Base-by-base conservation (phyloP, 805 yeast species). In the Tetrapisispora arboricola region DNA sequence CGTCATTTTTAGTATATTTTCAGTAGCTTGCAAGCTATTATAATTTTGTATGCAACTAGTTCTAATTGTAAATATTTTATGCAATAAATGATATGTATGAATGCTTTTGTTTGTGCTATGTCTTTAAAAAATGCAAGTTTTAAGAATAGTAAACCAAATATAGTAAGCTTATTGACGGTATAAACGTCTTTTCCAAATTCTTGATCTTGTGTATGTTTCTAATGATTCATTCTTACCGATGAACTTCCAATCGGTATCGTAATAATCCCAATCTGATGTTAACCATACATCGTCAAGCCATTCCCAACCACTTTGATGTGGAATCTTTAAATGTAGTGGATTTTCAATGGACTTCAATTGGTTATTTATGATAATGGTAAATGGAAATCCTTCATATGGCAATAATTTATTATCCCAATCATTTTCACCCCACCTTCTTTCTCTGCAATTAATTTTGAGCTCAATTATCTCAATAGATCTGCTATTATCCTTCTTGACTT, bases 211-310 rank as follows among this genome's bases (percentile, higher is more conserved):
- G 33, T 42, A 56, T 20, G 53, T 42, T 31, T 49, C 57, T 11
- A 49, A 35, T 1, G 64, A 51, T 18, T 55, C 60, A 7, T 39
- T 25, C 2, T 31, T 15, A 1, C 64, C 64, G 10, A 47, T 42
- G 10, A 29, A 26, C 11, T 37, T 31, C 64, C 64, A 60, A 31
- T 49, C 39, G 5, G 60, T 36, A 40, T 57, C 57, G 7, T 40
- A 46, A 42, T 52, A 58, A 8, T 29, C 13, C 64, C 64, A 60
- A 9, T 41, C 46, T 4, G 44, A 32, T 7, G 42, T 49, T 13
- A 40, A 36, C 64, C 64, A 60, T 18, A 42, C 41, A 29, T 50
- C 48, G 35, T 60, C 62, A 15, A 60, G 42, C 60, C 58, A 55
- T 16, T 43, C 34, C 62, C 60, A 58, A 29, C 36, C 49, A 9